Evolutionary conservation across 139 green algal genomes (phyloP).

Genomic region (Closterium sp.): DNA sequence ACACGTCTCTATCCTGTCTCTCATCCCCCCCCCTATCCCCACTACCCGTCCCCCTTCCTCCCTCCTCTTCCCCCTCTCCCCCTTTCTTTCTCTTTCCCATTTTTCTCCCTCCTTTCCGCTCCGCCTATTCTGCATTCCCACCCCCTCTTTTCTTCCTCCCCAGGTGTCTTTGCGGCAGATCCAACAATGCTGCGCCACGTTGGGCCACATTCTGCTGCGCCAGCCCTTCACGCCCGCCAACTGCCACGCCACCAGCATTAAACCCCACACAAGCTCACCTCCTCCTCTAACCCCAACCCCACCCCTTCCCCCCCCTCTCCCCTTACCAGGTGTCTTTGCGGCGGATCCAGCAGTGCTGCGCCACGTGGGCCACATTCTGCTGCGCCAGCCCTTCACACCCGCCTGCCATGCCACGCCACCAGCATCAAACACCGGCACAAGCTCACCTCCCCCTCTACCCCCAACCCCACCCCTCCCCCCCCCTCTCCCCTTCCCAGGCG

Average conservation of each 20-base stretch:
- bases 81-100: not conserved
- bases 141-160: too few species aligned
- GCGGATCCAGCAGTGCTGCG: constrained; percentile 19
- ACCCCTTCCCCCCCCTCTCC: too few species aligned
- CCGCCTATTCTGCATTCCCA: too few species aligned
- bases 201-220: constrained; percentile 22
- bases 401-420: too few species aligned
- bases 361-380: constrained; percentile 21
- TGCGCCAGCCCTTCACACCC: constrained; percentile 10
- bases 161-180: too few species aligned
- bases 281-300: too few species aligned
- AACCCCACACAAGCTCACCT: too few species aligned
- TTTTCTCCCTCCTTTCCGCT: not conserved
- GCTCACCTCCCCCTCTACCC: too few species aligned
- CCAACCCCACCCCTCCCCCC: too few species aligned
- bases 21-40: not conserved
- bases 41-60: not conserved
- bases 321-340: too few species aligned
- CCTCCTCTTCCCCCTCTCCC: not conserved
- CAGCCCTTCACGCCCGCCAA: constrained; percentile 1
- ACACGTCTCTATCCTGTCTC: not conserved
- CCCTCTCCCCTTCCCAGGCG: constrained; percentile 8
- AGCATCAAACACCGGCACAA: too few species aligned
- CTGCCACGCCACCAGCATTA: too few species aligned
- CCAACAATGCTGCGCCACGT: constrained; percentile 20